Evolutionary conservation across 169 alveolate species (phyloP).

Genomic region (Theileria orientalis): DNA sequence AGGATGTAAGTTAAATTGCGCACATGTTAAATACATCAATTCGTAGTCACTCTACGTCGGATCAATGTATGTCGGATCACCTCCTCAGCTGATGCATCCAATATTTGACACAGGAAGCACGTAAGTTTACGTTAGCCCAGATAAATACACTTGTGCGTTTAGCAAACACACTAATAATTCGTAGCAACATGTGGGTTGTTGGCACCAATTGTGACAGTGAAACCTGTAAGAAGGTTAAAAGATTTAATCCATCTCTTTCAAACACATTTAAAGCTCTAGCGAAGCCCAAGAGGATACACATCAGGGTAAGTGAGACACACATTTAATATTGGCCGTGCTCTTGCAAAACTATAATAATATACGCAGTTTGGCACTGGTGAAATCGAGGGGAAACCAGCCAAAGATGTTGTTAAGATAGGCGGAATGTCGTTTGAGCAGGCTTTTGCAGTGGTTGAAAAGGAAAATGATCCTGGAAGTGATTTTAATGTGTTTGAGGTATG

Average conservation of each 20-base stretch:
- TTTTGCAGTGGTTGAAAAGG: constrained; percentile 82
- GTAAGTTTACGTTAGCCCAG: constrained; percentile 19
- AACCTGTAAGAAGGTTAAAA: constrained; percentile 72
- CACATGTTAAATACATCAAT: not conserved
- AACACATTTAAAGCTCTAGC: constrained; percentile 64
- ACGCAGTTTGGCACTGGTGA: constrained; percentile 83
- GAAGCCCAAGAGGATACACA: constrained; percentile 70
- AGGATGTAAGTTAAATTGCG: constrained; percentile 37
- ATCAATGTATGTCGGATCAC: constrained; percentile 71
- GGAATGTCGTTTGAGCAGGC: constrained; percentile 73
- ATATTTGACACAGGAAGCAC: constrained; percentile 85
- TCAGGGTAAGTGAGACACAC: constrained; percentile 40
- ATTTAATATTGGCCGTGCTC: not conserved
- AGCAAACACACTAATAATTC: not conserved
- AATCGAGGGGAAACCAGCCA: constrained; percentile 79
- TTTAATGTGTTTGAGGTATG: constrained; percentile 68
- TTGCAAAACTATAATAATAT: constrained; percentile 32
- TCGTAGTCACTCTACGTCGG: constrained; percentile 73
- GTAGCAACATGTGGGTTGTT: constrained; percentile 78
- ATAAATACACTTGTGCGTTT: not conserved
- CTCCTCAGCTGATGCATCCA: constrained; percentile 79
- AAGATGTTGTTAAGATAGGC: constrained; percentile 77
- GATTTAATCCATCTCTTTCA: constrained; percentile 66
- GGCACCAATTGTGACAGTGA: constrained; percentile 72
- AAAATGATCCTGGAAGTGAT: constrained; percentile 42